phyloP scores from a whole-genome alignment of 257 asterid genomes.

The Solanum rostratum region DNA sequence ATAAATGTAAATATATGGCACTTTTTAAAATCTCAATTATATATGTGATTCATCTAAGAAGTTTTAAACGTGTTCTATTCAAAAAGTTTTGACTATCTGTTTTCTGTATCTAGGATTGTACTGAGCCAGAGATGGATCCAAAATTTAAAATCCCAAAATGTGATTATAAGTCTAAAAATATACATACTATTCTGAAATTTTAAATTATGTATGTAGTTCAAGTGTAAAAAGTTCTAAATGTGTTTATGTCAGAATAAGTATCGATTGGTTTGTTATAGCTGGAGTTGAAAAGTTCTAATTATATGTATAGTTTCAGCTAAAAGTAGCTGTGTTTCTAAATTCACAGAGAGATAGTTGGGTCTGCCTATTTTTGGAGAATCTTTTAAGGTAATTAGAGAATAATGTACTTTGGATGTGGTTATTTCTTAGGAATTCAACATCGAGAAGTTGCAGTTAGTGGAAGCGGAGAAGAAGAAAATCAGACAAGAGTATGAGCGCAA shows the following conservation, averaged over 20 bases:
- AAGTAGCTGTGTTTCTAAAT: background rate
- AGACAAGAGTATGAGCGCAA: slow-evolving; percentile 91
- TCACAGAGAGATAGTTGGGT: background rate
- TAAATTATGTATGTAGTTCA: background rate
- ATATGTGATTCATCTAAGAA: background rate
- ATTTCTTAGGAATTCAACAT: slow-evolving; percentile 83
- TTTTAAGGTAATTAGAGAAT: background rate
- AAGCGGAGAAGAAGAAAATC: slow-evolving; percentile 98
- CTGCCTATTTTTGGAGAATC: background rate
- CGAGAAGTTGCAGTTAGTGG: slow-evolving; percentile 94
- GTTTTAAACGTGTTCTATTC: background rate
- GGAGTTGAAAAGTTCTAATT: background rate
- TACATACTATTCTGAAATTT: too few species aligned
- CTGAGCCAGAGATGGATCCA: background rate
- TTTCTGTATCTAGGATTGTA: background rate
- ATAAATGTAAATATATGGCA: background rate
- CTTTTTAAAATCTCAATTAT: background rate
- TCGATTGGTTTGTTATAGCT: background rate
- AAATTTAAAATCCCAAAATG: background rate
- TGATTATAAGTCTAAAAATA: background rate
- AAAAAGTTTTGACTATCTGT: background rate
- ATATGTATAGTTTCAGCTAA: background rate
- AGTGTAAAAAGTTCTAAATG: background rate
- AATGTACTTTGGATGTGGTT: background rate
- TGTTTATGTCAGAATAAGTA: background rate